phyloP scores from a whole-genome alignment of 2,329 filamentous ascomycete genomes.

The Podosphaera fusca region DNA sequence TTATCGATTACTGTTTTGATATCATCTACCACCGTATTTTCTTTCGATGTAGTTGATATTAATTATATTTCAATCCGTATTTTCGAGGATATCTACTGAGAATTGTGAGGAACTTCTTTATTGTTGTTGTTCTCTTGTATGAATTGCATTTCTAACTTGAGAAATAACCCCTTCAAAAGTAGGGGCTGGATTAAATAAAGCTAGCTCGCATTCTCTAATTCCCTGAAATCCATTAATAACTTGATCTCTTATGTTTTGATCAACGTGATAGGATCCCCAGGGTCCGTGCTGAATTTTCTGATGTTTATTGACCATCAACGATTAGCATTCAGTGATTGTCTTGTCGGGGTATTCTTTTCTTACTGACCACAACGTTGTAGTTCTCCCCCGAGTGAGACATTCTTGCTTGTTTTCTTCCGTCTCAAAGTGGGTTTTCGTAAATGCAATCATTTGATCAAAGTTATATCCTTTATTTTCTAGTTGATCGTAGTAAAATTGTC shows the following conservation, averaged over 20 bases:
- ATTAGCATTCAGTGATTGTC: no score
- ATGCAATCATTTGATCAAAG: background rate
- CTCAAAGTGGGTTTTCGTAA: no score
- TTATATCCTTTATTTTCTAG: background rate
- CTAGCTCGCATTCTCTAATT: background rate
- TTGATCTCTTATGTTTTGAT: slow-evolving; percentile 1
- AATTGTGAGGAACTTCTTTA: background rate
- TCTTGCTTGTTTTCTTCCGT: background rate
- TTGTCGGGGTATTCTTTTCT: background rate
- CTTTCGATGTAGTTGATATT: background rate
- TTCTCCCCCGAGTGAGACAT: background rate
- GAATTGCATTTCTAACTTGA: background rate
- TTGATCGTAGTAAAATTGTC: background rate
- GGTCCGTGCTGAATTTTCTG: background rate
- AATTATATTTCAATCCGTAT: background rate
- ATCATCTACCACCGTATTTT: background rate
- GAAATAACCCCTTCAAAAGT: background rate
- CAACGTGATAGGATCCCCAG: background rate
- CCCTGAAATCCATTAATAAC: background rate
- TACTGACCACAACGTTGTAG: background rate
- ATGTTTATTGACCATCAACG: background rate
- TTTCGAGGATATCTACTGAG: background rate
- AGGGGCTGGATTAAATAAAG: background rate
- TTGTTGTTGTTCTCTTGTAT: background rate
- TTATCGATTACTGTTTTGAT: no score